Base-by-base conservation (phyloP, 768 basidiomycete species). In the Tephrocybe sp. region DNA sequence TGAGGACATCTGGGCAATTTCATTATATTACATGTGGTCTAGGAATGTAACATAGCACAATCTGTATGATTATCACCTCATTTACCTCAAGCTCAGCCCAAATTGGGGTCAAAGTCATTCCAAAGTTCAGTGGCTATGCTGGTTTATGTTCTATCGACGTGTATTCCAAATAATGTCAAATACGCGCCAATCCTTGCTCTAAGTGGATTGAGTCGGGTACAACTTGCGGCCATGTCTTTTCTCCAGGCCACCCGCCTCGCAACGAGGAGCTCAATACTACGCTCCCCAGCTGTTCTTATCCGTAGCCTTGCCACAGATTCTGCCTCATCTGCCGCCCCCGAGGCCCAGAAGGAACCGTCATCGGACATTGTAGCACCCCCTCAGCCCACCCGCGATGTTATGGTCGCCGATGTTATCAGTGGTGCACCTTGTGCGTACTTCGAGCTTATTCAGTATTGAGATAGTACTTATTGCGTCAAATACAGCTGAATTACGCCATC, bases 401-500 rank as follows among this genome's bases (percentile, higher is more conserved):
- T 89, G 58, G 81, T 86, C 39, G 92, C 92, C 38, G 91, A 94
- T 63, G 77, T 82, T 4, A 82, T 92, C 58, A 93, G 90, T 55
- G 93, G 92, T 60, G 92, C 91, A 55, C 93, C 93, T 50, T 64
- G 93, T 93, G 68, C 57, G 84, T 68, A 6, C 44, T 23, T 2
- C 15, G 21, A 18, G 11, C 12, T 3, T 40, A 18, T 9, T 14
- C 11, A 15, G 7, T 17, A 10, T 30, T 11, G 34, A 10, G 15
- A 15, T 4, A 9, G 15, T 10, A 8, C 38, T 23, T 5, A 17
- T 23, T 45, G 18, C 23, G 41, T 55, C 2, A 12, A 18, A 36
- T 44, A 3, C 33, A 96, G 94, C 70, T 55, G 87, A 97, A 68
- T 81, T 98, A 53, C 87, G 83, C 53, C 85, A 93, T 63, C 90